phyloP scores from a whole-genome alignment of 768 basidiomycete genomes.

The Mycena albidolilacea region DNA sequence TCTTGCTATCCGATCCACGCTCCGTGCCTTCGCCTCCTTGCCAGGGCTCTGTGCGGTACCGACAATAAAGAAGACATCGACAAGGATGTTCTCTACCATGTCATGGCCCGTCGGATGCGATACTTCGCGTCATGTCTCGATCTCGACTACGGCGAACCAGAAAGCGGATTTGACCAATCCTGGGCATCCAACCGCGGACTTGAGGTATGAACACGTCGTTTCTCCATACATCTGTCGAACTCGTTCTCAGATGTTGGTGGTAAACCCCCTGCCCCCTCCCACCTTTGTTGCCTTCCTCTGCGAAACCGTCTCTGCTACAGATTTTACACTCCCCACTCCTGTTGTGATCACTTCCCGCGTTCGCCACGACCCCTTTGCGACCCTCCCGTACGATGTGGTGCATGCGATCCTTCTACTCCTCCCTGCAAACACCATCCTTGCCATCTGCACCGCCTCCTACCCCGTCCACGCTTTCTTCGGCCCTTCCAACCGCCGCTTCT shows the following conservation, averaged over 20 bases:
- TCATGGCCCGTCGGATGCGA: not conserved
- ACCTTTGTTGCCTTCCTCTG: not conserved
- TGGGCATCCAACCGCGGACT: constrained; percentile 1
- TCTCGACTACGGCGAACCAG: constrained; percentile 19
- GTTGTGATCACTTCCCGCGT: not conserved
- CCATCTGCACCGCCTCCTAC: constrained; percentile 14
- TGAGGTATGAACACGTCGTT: not conserved
- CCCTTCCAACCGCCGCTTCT: constrained; percentile 12
- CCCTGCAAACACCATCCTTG: constrained; percentile 1
- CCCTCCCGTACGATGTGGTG: constrained; percentile 11
- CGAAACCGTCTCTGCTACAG: not conserved
- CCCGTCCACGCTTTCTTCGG: constrained; percentile 7
- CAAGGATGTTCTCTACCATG: constrained; percentile 16
- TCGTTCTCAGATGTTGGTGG: constrained; percentile 2
- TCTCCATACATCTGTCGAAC: not conserved
- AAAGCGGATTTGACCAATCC: constrained; percentile 6
- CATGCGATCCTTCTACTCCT: constrained; percentile 7
- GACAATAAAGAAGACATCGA: constrained; percentile 4
- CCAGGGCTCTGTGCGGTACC: not conserved
- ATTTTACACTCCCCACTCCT: constrained; percentile 5
- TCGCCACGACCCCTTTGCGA: constrained; percentile 4
- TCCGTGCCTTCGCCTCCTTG: not conserved
- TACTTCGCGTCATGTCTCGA: not conserved
- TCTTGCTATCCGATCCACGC: constrained; percentile 13
- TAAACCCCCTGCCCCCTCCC: not conserved